phyloP scores from a whole-genome alignment of 1,284 basidiomycete genomes.

The Moesziomyces parantarcticus region DNA sequence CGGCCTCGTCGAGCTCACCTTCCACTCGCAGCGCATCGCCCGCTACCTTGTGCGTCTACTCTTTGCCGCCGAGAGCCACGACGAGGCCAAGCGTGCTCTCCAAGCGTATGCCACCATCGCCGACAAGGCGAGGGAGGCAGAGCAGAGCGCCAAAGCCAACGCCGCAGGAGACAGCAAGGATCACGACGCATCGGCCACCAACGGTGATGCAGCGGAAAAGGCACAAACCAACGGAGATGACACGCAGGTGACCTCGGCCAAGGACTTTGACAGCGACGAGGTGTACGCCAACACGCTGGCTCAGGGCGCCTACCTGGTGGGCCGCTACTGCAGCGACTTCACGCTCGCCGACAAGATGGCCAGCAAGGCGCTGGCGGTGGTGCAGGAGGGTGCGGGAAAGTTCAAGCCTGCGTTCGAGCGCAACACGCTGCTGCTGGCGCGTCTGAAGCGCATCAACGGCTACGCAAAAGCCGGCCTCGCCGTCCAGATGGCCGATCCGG shows the following conservation, averaged over 20 bases:
- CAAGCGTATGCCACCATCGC: constrained; percentile 61
- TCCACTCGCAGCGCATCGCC: constrained; percentile 62
- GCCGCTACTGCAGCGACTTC: constrained; percentile 46
- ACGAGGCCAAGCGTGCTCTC: constrained; percentile 58
- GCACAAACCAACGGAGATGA: constrained; percentile 8
- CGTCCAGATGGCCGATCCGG: constrained; percentile 35
- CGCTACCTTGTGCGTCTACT: constrained; percentile 60
- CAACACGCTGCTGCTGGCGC: constrained; percentile 33
- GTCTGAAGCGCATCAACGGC: constrained; percentile 48
- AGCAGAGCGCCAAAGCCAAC: constrained; percentile 20
- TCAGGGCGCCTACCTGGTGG: constrained; percentile 51
- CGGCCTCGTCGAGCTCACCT: constrained; percentile 58
- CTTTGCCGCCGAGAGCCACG: constrained; percentile 60
- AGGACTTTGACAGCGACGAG: constrained; percentile 52
- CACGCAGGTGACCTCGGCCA: constrained; percentile 9
- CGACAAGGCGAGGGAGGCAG: constrained; percentile 61
- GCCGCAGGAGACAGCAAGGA: constrained; percentile 10
- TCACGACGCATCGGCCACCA: constrained; percentile 4
- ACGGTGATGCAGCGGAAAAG: constrained; percentile 14
- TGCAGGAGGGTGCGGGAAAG: constrained; percentile 27
- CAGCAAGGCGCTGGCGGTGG: constrained; percentile 43
- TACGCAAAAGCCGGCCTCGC: constrained; percentile 46
- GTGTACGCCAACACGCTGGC: constrained; percentile 54
- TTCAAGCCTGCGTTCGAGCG: constrained; percentile 26
- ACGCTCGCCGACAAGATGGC: constrained; percentile 49